Conservation (phyloP, 164 flowering plant genomes). For the Euptelea pleiosperma region DNA sequence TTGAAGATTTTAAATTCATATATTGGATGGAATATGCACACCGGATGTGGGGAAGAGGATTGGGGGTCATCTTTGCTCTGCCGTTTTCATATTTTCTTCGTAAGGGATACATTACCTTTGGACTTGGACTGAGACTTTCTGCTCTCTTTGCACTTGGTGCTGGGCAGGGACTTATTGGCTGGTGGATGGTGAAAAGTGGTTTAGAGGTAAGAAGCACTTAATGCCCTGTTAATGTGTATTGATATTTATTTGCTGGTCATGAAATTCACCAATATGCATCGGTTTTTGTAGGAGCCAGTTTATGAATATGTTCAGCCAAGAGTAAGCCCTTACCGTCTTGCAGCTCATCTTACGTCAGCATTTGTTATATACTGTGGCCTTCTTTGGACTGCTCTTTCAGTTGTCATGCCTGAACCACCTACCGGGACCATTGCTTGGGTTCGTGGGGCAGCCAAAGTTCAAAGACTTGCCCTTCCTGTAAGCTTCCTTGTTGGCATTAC, state of each 20-base stretch:
- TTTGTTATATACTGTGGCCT: conserved; percentile 80
- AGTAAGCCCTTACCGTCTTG: conserved; percentile 87
- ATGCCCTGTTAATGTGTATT: no score
- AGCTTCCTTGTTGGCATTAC: conserved; percentile 71
- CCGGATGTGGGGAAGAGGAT: conserved; percentile 96
- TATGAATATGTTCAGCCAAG: conserved; percentile 68
- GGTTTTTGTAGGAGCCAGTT: conserved; percentile 50
- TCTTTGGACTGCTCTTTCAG: conserved; percentile 87
- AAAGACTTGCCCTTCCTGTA: conserved; percentile 66
- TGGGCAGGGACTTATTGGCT: conserved; percentile 88
- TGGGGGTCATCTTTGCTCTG: conserved; percentile 75
- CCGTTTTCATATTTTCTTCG: conserved; percentile 82
- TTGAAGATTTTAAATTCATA: conserved; percentile 87
- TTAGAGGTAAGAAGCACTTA: conserved; percentile 49
- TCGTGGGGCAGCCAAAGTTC: conserved; percentile 80
- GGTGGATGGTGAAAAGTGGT: conserved; percentile 99
- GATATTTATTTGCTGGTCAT: no score
- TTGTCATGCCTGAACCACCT: conserved; percentile 93
- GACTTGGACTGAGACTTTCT: conserved; percentile 71
- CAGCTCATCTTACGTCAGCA: conserved; percentile 90
- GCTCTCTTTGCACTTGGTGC: conserved; percentile 86
- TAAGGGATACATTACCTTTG: conserved; percentile 68
- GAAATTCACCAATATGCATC: not conserved
- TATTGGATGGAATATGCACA: conserved; percentile 98
- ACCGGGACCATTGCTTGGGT: conserved; percentile 74